Evolutionary conservation across 225 moss, liverwort and hornwort species (phyloP), one percentile per base, ranked within the genome.

Genomic region (Asterella californica): DNA sequence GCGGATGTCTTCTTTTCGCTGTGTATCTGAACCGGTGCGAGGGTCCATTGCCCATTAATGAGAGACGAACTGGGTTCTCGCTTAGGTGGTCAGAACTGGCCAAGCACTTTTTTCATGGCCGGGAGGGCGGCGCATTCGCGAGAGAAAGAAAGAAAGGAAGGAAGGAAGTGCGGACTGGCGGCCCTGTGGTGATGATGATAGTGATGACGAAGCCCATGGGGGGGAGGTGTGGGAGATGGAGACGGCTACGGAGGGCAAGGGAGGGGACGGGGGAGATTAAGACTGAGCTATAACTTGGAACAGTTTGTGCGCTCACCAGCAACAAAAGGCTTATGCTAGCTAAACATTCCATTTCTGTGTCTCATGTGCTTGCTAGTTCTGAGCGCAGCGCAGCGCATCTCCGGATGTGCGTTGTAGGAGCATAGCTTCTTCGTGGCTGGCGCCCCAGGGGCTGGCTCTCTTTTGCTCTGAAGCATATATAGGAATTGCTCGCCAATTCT

Each of bases 311-410:
- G 19, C 36, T 17, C 0, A 8, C 22, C 55, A 75, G 34, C 75
- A 75, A 34, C 75, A 75, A 75, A 57, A 76, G 61, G 46, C 48
- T 64, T 64, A 45, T n/a, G 77, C 27, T 77, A 64, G 77, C 27
- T 77, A 64, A 64, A 77, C 77, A 77, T 77, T 77, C 77, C 47
- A 38, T 64, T 77, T 48, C 46, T 77, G 63, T 64, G 77, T 77
- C 63, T 77, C 77, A 64, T 77, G 77, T 77, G 77, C 57, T 74
- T 74, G 33, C 67, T 67, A 17, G 67, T 67, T 34, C 67, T 67
- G 67, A 27, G 67, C 32, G 67, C 69, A 8, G 68, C 37, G 15
- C 38, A 21, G 46, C 65, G 14, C 67, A 67, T 3, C 71, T 74
- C 52, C 29, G 74, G 72, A 74, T 74, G 15, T 30, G 53, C 29